phyloP scores from a whole-genome alignment of 1,139 yeast species.

The Magnusiomyces suaveolens region DNA sequence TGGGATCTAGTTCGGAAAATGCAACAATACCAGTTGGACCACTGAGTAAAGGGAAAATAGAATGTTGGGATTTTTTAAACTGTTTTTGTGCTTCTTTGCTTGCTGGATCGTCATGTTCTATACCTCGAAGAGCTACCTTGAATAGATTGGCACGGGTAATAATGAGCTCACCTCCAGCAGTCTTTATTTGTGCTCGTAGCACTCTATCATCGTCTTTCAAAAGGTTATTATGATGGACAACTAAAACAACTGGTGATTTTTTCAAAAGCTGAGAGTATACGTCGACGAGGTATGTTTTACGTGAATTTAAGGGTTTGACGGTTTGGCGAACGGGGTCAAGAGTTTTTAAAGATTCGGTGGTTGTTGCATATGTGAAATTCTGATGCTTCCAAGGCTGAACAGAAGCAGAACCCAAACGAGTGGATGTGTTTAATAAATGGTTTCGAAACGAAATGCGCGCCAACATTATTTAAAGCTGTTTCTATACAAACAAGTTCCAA shows the following conservation, averaged over 20 bases:
- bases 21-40: constrained; percentile 87
- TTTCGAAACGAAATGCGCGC: background rate
- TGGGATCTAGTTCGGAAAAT: constrained; percentile 62
- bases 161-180: constrained; percentile 57
- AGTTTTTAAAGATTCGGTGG: background rate
- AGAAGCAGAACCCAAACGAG: too few species aligned
- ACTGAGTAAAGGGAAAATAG: constrained; percentile 54
- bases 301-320: constrained; percentile 19
- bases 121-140: constrained; percentile 65
- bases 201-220: constrained; percentile 55
- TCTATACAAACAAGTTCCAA: too few species aligned
- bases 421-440: too few species aligned
- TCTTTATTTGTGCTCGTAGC: constrained; percentile 52
- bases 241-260: constrained; percentile 56
- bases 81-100: constrained; percentile 38
- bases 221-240: constrained; percentile 77
- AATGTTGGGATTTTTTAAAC: constrained; percentile 43
- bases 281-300: constrained; percentile 81
- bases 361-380: background rate
- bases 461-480: too few species aligned
- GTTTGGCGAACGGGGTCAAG: constrained; percentile 8
- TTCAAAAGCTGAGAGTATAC: constrained; percentile 64
- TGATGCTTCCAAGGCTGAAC: background rate
- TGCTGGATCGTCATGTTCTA: constrained; percentile 67
- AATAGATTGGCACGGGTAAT: constrained; percentile 61